phyloP scores from a whole-genome alignment of 495 filamentous ascomycete genomes.

The Tuber magnatum region DNA sequence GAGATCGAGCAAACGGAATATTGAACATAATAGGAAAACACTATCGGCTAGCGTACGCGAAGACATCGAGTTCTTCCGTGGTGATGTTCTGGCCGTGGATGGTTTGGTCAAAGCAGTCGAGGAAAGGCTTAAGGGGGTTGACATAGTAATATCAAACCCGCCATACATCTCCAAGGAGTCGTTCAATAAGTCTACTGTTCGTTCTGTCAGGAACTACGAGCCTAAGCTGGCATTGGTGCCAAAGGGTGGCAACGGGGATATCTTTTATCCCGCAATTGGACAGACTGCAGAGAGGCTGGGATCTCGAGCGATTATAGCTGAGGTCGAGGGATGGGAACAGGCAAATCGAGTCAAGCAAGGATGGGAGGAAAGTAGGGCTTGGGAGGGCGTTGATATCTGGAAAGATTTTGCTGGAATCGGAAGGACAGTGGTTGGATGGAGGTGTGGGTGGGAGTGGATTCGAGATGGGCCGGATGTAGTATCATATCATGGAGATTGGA shows the following conservation, averaged over 20 bases:
- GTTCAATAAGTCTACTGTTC: constrained; percentile 54
- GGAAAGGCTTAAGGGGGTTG: constrained; percentile 41
- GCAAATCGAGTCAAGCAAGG: constrained; percentile 32
- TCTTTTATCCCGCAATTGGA: constrained; percentile 32
- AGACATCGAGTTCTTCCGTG: constrained; percentile 49
- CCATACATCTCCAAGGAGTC: constrained; percentile 69
- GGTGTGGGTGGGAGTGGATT: constrained; percentile 26
- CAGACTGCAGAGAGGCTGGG: constrained; percentile 23
- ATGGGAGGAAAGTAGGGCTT: constrained; percentile 12
- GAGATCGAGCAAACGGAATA: constrained; percentile 55
- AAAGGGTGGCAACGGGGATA: constrained; percentile 31
- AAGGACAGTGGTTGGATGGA: constrained; percentile 33
- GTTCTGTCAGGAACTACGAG: constrained; percentile 73
- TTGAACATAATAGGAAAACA: constrained; percentile 47
- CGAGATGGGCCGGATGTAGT: constrained; percentile 26
- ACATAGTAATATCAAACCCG: constrained; percentile 81
- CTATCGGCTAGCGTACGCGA: constrained; percentile 22
- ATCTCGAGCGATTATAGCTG: constrained; percentile 19
- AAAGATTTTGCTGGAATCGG: constrained; percentile 39
- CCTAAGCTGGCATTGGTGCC: constrained; percentile 74
- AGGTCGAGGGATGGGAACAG: constrained; percentile 33
- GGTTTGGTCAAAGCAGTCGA: neutral
- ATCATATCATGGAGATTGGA: neutral
- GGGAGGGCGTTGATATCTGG: constrained; percentile 29
- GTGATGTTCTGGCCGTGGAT: constrained; percentile 50